Evolutionary conservation across 2,329 filamentous ascomycete genomes (phyloP).

Genomic region (Aspergillus fumigatiaffinis): DNA sequence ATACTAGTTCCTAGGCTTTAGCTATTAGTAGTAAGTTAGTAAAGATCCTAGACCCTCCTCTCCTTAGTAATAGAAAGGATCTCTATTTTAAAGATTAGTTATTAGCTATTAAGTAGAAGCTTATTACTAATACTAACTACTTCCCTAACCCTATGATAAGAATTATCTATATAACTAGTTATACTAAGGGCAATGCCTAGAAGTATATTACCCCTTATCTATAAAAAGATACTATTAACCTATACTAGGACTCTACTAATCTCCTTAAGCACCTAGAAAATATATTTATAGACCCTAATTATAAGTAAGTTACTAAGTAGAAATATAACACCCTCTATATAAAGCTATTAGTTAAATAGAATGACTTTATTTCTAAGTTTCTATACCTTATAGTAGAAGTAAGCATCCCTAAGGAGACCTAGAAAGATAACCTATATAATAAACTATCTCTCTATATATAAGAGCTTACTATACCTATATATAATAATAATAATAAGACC

Average conservation of each 20-base stretch:
- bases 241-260: neutral
- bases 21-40: too few species aligned
- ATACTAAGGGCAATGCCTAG: neutral
- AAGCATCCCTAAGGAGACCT: too few species aligned
- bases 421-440: too few species aligned
- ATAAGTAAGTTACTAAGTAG: neutral
- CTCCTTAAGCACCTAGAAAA: neutral
- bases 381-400: too few species aligned
- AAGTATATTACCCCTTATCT: neutral
- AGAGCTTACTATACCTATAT: too few species aligned
- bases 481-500: too few species aligned
- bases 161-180: neutral
- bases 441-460: too few species aligned
- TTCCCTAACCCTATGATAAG: neutral
- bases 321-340: neutral
- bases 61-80: neutral
- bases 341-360: too few species aligned
- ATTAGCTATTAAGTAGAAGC: too few species aligned
- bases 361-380: too few species aligned
- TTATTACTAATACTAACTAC: neutral
- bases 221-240: neutral
- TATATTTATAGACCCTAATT: neutral
- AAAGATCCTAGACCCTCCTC: neutral
- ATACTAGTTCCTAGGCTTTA: too few species aligned
- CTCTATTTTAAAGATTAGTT: neutral